phyloP scores from a whole-genome alignment of 495 filamentous ascomycete genomes.

The Hypomontagnella monticulosa region DNA sequence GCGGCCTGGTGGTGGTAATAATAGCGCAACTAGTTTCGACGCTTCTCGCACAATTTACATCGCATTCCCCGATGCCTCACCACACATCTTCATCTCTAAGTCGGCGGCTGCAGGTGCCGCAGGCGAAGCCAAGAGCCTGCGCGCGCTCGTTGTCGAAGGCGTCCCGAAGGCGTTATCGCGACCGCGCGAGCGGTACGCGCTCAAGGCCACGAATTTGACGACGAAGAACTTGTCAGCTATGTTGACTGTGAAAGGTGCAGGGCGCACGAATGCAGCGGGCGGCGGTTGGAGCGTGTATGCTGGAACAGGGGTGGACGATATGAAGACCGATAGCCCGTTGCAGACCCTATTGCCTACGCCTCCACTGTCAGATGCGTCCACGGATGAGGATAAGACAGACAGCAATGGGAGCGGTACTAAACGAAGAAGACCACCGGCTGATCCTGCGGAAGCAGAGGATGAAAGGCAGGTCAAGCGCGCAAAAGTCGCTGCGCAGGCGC shows the following conservation, averaged over 20 bases:
- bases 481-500: slow-evolving; percentile 58
- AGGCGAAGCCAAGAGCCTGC: slow-evolving; percentile 69
- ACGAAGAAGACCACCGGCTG: slow-evolving; percentile 32
- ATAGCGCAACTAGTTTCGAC: slow-evolving; percentile 52
- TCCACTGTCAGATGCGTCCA: slow-evolving; percentile 46
- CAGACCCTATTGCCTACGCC: slow-evolving; percentile 57
- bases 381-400: slow-evolving; percentile 12
- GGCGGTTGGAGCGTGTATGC: slow-evolving; percentile 84
- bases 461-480: slow-evolving; percentile 53
- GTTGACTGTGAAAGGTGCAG: slow-evolving; percentile 70
- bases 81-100: slow-evolving; percentile 76
- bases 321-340: slow-evolving; percentile 64
- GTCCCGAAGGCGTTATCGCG: slow-evolving; percentile 81
- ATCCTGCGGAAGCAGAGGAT: slow-evolving; percentile 44
- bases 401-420: slow-evolving; percentile 3
- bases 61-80: slow-evolving; percentile 80
- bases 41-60: slow-evolving; percentile 74
- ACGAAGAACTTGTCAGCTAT: slow-evolving; percentile 75
- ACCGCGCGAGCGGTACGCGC: slow-evolving; percentile 70
- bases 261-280: slow-evolving; percentile 70
- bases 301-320: slow-evolving; percentile 58
- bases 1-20: slow-evolving; percentile 36
- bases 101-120: slow-evolving; percentile 46
- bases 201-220: slow-evolving; percentile 71
- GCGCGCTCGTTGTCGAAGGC: slow-evolving; percentile 74